Base-by-base conservation (phyloP, 2,329 filamentous ascomycete genomes). In the Colletotrichum eremochloae region DNA sequence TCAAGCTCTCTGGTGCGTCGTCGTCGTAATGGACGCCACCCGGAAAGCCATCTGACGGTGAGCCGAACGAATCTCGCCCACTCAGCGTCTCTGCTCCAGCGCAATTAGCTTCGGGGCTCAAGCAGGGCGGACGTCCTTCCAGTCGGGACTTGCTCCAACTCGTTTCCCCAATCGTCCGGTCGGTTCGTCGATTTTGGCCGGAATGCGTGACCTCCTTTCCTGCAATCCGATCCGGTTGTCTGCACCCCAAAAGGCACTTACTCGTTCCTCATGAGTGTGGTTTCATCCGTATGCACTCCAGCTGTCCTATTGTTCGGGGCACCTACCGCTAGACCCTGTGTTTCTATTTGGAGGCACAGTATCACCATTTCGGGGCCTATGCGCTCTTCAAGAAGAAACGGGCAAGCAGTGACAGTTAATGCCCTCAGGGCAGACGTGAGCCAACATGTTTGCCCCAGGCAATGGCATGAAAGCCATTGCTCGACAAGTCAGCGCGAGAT, bases 21-120 rank as follows among this genome's bases (percentile, higher is more conserved):
- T 72, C 69, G 69, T 72, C 70, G 70, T 72, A 72, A 72, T 72
- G 56, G 53, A 44, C 70, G 70, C 70, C 70, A 72, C 70, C 55
- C 70, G 70, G 70, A 72, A 69, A 50, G 66, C 60, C 66, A 72
- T 72, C 66, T 72, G 70, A 72, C 70, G 66, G 67, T 68, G 66
- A 72, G 66, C 70, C 70, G 70, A 72, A 72, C 60, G 62, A 38
- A 46, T 69, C 40, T 48, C 70, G 36, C 40, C 60, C 70, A 65
- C 60, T 72, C 38, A 69, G 60, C 58, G 60, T 40, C 53, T 50
- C 15, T 56, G 31, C 29, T 52, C 70, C 60, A 67, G 55, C 61
- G 65, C 60, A 65, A 61, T 69, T 63, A 60, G 57, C 55, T 69
- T 68, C 46, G 66, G 48, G 66, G 46, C 46, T 70, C 66, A 70